phyloP scores from a whole-genome alignment of 108 stramenopile species.

The Cyclotella sp. region DNA sequence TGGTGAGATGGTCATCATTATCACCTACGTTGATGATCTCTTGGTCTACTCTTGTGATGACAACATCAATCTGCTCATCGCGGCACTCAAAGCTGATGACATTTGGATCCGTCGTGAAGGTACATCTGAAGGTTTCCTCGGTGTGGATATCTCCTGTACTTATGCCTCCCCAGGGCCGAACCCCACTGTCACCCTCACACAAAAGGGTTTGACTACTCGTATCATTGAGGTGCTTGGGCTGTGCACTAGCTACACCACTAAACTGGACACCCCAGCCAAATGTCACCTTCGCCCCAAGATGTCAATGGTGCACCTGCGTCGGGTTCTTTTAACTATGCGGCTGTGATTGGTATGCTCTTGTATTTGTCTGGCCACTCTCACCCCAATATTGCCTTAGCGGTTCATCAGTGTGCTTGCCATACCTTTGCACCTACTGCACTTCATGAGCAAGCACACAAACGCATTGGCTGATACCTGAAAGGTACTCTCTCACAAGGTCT shows the following conservation, averaged over 20 bases:
- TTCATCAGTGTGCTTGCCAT: slow-evolving; percentile 38
- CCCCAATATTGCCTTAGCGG: slow-evolving; percentile 50
- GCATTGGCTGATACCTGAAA: slow-evolving; percentile 6
- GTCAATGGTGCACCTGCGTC: slow-evolving; percentile 5
- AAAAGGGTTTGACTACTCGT: slow-evolving; percentile 33
- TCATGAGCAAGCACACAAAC: slow-evolving; percentile 11
- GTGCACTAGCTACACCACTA: neutral
- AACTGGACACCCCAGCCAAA: slow-evolving; percentile 1
- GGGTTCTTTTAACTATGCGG: slow-evolving; percentile 16
- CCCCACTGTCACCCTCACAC: slow-evolving; percentile 34
- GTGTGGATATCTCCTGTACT: slow-evolving; percentile 47
- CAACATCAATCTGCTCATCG: neutral
- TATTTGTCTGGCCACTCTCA: slow-evolving; percentile 48
- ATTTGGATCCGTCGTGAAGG: neutral
- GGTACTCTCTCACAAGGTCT: slow-evolving; percentile 23
- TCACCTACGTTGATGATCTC: slow-evolving; percentile 29
- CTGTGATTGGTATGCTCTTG: slow-evolving; percentile 55
- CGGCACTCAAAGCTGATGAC: neutral
- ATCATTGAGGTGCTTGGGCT: slow-evolving; percentile 6
- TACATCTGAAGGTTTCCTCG: slow-evolving; percentile 36
- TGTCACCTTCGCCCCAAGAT: slow-evolving; percentile 18
- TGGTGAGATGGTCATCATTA: slow-evolving; percentile 24
- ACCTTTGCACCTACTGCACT: neutral
- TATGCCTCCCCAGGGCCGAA: neutral
- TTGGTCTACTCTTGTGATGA: neutral